Percentiles rank a stretch among this genome's conserved stretches.
Conservation (phyloP, 2,329 filamentous ascomycete genomes). For the Helotiales sp. region DNA sequence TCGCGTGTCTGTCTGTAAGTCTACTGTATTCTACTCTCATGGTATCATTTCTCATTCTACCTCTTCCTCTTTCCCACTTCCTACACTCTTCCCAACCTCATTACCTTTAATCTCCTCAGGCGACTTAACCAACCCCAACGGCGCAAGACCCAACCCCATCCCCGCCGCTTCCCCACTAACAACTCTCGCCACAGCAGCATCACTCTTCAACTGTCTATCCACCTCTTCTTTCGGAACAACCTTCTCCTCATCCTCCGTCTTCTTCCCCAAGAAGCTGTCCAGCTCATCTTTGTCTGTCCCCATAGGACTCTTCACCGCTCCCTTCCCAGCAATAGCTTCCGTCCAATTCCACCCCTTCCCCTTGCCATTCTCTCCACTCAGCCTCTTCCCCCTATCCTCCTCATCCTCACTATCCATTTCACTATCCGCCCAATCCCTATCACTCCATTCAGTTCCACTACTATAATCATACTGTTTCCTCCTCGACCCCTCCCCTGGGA, state of each 20-base stretch:
- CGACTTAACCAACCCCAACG: not conserved
- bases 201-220: constrained; percentile 5
- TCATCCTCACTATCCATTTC: constrained; percentile 48
- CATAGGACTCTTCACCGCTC: constrained; percentile 24
- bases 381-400: constrained; percentile 36
- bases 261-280: constrained; percentile 26
- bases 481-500: not conserved
- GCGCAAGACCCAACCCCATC: constrained; percentile 6
- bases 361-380: not conserved
- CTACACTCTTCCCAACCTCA: too few species aligned
- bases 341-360: constrained; percentile 51
- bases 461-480: constrained; percentile 40
- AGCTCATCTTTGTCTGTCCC: constrained; percentile 26
- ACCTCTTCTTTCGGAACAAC: not conserved
- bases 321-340: constrained; percentile 53
- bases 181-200: constrained; percentile 11
- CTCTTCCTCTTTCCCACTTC: too few species aligned
- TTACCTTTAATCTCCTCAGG: too few species aligned
- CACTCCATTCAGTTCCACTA: constrained; percentile 59
- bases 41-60: too few species aligned
- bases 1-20: too few species aligned
- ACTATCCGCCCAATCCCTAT: constrained; percentile 61
- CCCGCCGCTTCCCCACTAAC: constrained; percentile 13
- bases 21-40: too few species aligned
- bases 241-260: not conserved